Evolutionary conservation across 108 stramenopile genomes (phyloP).

Genomic region (Skeletonema menzelii): DNA sequence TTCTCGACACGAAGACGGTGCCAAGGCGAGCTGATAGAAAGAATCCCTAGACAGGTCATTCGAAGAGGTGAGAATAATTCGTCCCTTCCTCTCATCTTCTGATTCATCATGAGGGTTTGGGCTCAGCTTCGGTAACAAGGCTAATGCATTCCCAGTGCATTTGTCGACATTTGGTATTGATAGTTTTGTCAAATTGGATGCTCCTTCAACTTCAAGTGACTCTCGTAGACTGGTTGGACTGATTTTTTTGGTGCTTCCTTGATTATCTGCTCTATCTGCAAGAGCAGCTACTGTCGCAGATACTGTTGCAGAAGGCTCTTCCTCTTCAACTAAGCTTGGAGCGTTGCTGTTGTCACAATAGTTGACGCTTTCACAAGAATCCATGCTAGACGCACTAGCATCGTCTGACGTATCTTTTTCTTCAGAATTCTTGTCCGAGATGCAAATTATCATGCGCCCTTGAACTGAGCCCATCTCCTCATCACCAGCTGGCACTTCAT

Average conservation of each 20-base stretch:
- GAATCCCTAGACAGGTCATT: not conserved
- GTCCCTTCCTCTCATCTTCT: not conserved
- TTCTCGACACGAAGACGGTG: not conserved
- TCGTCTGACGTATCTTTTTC: not conserved
- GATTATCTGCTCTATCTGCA: not conserved
- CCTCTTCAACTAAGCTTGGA: not conserved
- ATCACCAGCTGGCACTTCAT: not conserved
- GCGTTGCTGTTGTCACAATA: not conserved
- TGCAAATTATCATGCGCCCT: constrained; percentile 10
- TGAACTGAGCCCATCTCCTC: not conserved
- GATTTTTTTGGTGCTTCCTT: not conserved
- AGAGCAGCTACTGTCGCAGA: too few relatives aligned
- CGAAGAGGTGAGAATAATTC: not conserved
- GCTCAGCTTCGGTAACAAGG: not conserved
- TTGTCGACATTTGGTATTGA: not conserved
- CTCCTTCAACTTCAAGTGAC: not conserved
- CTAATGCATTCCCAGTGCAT: not conserved
- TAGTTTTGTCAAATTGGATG: not conserved
- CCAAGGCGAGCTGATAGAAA: not conserved
- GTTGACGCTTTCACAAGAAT: not conserved
- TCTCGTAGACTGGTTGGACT: not conserved
- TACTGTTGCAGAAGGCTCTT: not conserved
- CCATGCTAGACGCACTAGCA: not conserved
- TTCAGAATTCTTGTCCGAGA: not conserved
- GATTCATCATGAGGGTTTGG: not conserved